phyloP scores from a whole-genome alignment of 805 yeast genomes.

The Sugiyamaella chiloensis region DNA sequence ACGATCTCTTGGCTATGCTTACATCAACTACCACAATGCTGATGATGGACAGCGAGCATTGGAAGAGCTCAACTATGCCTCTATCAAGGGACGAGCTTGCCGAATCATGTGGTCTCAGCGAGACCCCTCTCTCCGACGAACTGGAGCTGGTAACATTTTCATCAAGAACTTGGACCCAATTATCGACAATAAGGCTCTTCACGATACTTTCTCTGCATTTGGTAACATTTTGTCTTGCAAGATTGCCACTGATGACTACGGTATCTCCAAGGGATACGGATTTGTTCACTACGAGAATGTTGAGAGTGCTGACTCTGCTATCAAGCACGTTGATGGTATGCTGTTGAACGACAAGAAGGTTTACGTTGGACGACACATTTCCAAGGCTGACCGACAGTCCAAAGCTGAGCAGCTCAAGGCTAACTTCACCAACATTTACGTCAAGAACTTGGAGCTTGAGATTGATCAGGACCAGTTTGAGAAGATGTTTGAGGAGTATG shows the following conservation, averaged over 20 bases:
- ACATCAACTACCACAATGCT: conserved; percentile 88
- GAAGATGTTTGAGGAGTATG: conserved; percentile 67
- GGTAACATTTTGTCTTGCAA: conserved; percentile 95
- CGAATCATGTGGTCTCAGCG: conserved; percentile 99
- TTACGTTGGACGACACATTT: conserved; percentile 89
- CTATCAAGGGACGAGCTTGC: conserved; percentile 93
- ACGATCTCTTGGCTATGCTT: conserved; percentile 96
- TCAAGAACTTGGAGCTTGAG: conserved; percentile 79
- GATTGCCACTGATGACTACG: conserved; percentile 91
- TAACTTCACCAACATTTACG: conserved; percentile 93
- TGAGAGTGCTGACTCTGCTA: conserved; percentile 91
- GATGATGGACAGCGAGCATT: conserved; percentile 92
- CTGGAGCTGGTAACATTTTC: conserved; percentile 94
- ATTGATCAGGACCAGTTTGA: conserved; percentile 53
- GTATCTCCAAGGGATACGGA: conserved; percentile 93
- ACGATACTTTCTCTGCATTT: conserved; percentile 95
- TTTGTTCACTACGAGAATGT: conserved; percentile 94
- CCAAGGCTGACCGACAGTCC: conserved; percentile 91
- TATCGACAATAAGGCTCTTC: conserved; percentile 97
- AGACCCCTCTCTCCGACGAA: conserved; percentile 92
- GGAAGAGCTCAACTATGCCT: conserved; percentile 91
- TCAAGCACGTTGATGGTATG: conserved; percentile 98
- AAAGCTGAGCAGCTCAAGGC: conserved; percentile 87
- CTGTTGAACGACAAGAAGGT: conserved; percentile 93
- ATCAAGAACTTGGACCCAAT: conserved; percentile 98